phyloP scores from a whole-genome alignment of 768 basidiomycete genomes.

The Lactarius trivialis region DNA sequence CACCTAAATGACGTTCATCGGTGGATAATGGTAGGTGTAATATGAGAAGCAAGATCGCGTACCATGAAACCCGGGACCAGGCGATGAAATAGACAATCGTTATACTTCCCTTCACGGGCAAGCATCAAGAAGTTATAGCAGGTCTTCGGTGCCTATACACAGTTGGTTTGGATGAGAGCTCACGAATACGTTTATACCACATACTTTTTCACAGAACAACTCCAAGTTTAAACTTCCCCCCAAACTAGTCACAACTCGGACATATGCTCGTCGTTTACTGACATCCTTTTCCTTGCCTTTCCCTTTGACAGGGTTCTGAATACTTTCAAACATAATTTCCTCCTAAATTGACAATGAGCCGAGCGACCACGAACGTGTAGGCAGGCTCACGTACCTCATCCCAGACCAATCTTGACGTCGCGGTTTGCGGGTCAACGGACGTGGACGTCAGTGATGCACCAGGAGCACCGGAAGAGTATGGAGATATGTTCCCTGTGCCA shows the following conservation, averaged over 20 bases:
- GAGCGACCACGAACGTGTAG: neutral
- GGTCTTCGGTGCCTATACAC: slow-evolving; percentile 82
- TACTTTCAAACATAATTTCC: slow-evolving; percentile 96
- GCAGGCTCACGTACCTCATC: slow-evolving; percentile 58
- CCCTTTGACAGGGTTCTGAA: slow-evolving; percentile 70
- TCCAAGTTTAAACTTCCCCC: slow-evolving; percentile 83
- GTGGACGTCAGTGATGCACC: slow-evolving; percentile 95
- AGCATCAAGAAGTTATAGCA: slow-evolving; percentile 98
- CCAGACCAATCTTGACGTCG: slow-evolving; percentile 79
- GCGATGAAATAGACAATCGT: slow-evolving; percentile 85
- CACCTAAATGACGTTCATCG: slow-evolving; percentile 44
- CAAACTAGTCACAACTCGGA: slow-evolving; percentile 88
- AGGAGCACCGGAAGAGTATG: slow-evolving; percentile 81
- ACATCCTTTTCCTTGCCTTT: slow-evolving; percentile 93
- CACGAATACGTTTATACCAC: slow-evolving; percentile 8
- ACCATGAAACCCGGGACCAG: slow-evolving; percentile 96
- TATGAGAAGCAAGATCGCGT: slow-evolving; percentile 20
- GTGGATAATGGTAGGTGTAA: slow-evolving; percentile 12
- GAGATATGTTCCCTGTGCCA: slow-evolving; percentile 79
- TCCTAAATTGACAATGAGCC: slow-evolving; percentile 43
- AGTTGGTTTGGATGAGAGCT: neutral
- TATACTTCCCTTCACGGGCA: slow-evolving; percentile 84
- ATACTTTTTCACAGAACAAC: slow-evolving; percentile 82
- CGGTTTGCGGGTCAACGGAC: slow-evolving; percentile 69
- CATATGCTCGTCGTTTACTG: slow-evolving; percentile 87